A percentile compares a stretch with the other conserved stretches of the same genome.
Evolutionary conservation across 139 green algal genomes (phyloP).

Genomic region (Ettlia oleoabundans): DNA sequence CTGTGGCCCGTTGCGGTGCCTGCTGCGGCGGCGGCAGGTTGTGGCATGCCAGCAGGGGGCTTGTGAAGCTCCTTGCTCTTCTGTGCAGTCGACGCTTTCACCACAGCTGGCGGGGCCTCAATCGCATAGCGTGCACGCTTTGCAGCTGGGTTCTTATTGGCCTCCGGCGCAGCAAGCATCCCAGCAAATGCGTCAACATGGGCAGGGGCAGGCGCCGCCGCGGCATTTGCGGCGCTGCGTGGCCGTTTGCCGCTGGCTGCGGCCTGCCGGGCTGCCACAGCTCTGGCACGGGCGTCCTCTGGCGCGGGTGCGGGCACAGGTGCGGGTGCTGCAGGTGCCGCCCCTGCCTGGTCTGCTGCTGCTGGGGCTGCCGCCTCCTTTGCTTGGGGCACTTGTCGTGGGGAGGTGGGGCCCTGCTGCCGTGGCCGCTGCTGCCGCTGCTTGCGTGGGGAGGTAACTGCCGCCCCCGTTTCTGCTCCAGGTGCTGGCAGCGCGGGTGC

Average conservation of each 20-base stretch:
- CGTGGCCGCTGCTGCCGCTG: neutral
- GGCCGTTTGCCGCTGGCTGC: neutral
- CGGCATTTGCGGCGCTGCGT: too few relatives aligned
- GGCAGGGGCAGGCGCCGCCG: neutral
- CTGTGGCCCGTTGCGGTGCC: neutral
- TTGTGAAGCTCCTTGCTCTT: neutral
- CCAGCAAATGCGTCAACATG: neutral
- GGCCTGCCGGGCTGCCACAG: neutral
- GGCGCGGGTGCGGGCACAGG: neutral
- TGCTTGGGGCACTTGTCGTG: neutral
- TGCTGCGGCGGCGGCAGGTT: neutral
- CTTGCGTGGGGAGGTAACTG: neutral
- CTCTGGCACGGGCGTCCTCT: neutral
- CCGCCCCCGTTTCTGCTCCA: neutral
- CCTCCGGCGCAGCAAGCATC: neutral
- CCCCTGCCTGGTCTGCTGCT: neutral
- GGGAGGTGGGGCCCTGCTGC: neutral
- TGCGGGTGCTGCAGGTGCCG: neutral
- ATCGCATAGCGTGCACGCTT: too few relatives aligned
- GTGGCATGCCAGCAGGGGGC: neutral
- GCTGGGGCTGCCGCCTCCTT: neutral
- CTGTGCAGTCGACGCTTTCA: too few relatives aligned
- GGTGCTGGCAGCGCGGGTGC: neutral
- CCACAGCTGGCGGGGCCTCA: too few relatives aligned
- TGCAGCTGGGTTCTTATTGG: neutral